phyloP scores from a whole-genome alignment of 306 rosid genomes.

The Quercus robur region DNA sequence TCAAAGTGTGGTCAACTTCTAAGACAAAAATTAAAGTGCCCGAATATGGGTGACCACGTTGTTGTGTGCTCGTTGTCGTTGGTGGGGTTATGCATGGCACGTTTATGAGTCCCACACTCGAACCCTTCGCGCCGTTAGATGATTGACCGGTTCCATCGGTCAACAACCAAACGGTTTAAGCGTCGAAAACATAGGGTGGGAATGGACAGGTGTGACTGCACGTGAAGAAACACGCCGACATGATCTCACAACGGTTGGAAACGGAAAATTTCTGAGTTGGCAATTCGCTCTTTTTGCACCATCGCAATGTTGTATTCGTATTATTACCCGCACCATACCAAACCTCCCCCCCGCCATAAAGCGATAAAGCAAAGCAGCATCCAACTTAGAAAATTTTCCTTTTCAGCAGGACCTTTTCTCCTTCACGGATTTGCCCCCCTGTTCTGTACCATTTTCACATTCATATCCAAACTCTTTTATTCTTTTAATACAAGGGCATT shows the following conservation, averaged over 20 bases:
- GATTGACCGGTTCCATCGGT: not conserved
- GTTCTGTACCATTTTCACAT: not conserved
- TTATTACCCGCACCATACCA: slow-evolving; percentile 38
- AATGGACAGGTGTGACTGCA: slow-evolving; percentile 21
- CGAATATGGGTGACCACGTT: slow-evolving; percentile 30
- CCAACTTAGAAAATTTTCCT: slow-evolving; percentile 16
- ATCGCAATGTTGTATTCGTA: slow-evolving; percentile 25
- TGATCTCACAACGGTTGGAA: slow-evolving; percentile 40
- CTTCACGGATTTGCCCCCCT: slow-evolving; percentile 26
- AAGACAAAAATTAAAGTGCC: slow-evolving; percentile 14
- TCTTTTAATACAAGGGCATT: not conserved
- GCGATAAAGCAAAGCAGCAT: slow-evolving; percentile 10
- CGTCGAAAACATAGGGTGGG: not conserved
- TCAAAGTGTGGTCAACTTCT: not conserved
- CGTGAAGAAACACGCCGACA: slow-evolving; percentile 33
- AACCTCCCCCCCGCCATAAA: slow-evolving; percentile 11
- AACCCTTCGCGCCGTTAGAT: not conserved
- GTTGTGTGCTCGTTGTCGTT: slow-evolving; percentile 1
- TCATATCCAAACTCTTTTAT: not conserved
- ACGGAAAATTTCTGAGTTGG: slow-evolving; percentile 43
- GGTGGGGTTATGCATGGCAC: slow-evolving; percentile 11
- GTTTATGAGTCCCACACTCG: not conserved
- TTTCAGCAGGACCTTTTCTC: slow-evolving; percentile 12
- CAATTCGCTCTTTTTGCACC: slow-evolving; percentile 31
- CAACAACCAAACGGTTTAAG: not conserved